These are phyloP conservation scores for Daldinia concentrica DNA, from an alignment of 495 filamentous ascomycete species.

Conservation along the genomic window DNA sequence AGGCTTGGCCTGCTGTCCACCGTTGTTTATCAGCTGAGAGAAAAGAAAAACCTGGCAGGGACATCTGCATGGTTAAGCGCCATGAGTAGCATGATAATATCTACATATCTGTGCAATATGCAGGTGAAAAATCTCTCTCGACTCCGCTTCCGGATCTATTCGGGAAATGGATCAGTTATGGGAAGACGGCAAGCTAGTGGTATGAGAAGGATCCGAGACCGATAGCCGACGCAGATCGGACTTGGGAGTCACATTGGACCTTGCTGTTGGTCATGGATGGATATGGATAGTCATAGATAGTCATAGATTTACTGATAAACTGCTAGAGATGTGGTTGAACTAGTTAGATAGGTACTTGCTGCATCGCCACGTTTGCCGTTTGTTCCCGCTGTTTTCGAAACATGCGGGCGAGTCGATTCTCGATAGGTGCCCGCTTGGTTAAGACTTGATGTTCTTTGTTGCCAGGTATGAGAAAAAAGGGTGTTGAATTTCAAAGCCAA, in stretches of 20 bases:
- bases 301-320: constrained; percentile 2
- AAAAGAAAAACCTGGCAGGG: not conserved
- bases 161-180: constrained; percentile 37
- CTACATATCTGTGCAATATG: constrained; percentile 12
- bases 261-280: constrained; percentile 10
- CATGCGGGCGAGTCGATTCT: constrained; percentile 11
- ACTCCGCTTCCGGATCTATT: constrained; percentile 35
- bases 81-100: constrained; percentile 11
- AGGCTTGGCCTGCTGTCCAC: constrained; percentile 30
- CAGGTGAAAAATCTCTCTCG: constrained; percentile 13
- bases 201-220: constrained; percentile 32
- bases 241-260: constrained; percentile 23
- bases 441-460: not conserved
- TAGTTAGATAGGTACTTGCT: not conserved
- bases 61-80: constrained; percentile 22
- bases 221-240: constrained; percentile 39
- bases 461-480: not conserved
- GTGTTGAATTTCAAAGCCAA: not conserved
- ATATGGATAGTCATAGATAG: not conserved
- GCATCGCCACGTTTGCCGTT: constrained; percentile 34
- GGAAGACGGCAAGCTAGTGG: constrained; percentile 9
- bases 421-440: constrained; percentile 29
- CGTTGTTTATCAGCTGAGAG: constrained; percentile 18
- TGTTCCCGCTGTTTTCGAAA: constrained; percentile 13
- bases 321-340: constrained; percentile 9